Base-by-base conservation (phyloP, 2,329 filamentous ascomycete species). In the Lasiodiplodia sp. region DNA sequence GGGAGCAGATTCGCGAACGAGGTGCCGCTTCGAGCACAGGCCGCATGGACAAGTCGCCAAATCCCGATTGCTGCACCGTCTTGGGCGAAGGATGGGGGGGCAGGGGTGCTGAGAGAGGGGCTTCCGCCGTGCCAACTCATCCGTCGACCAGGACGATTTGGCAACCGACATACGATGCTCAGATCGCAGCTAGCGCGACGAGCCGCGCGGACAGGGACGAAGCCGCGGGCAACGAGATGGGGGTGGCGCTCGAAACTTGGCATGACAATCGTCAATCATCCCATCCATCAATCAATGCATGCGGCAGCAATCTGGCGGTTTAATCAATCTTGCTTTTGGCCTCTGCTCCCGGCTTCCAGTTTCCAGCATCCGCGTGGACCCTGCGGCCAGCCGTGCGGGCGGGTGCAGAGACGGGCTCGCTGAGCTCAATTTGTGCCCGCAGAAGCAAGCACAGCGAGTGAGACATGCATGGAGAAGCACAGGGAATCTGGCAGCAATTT, bases 111-210 rank as follows among this genome's bases (percentile, higher is more conserved):
- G n/a, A 21, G 60, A 53, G 60, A 53, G 60, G 31, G 60, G 58
- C 16, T 31, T 16, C 77, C 76, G 77, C 76, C 77, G 68, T 75
- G 78, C 76, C 77, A 78, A 71, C 74, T 71, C 77, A 77, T 69
- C 57, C 70, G 68, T 60, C 69, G 53, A 68, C 71, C 68, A 70
- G 70, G 68, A 67, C 66, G 66, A 67, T 70, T 70, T 69, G 64
- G 58, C 38, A 62, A 49, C 40, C 58, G 58, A 44, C 40, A 62
- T n/a, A 49, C 37, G 60, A 28, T 47, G 44, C 44, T 47, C 28
- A 63, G 31, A 63, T 63, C 58, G 28, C 44, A 64, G 28, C 60
- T 52, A 37, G 60, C 60, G 60, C 60, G 25, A 64, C 60, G 60
- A 64, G 60, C 60, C 60, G 60, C 60, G 28, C 47, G 44, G 31